Evolutionary conservation across 2,329 filamentous ascomycete genomes (phyloP).

Genomic region (Fonsecaea pedrosoi): DNA sequence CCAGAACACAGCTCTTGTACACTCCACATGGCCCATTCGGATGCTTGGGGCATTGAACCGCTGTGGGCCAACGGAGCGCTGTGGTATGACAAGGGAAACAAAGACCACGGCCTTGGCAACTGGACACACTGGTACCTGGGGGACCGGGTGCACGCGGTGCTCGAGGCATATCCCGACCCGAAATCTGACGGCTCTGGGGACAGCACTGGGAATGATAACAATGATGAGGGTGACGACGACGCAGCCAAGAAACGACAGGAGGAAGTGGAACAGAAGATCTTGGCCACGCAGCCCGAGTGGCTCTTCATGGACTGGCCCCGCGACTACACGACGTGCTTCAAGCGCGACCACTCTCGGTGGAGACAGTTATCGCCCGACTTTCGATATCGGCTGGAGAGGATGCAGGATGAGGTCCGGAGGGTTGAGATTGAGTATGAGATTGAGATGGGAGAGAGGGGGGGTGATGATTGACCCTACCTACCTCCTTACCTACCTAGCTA

Average conservation of each 20-base stretch:
- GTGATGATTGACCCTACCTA: not conserved
- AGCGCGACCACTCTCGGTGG: not conserved
- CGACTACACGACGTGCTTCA: conserved; percentile 1
- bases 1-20: not conserved
- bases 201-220: no score
- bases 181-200: not conserved
- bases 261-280: not conserved
- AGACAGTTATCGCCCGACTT: not conserved
- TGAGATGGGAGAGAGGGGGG: not conserved
- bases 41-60: not conserved
- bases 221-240: not conserved
- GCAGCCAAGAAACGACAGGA: not conserved
- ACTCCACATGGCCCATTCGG: not conserved
- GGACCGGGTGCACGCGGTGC: not conserved
- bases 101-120: not conserved
- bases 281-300: conserved; percentile 6
- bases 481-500: no score
- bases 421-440: not conserved
- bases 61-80: conserved; percentile 1
- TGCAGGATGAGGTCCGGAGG: not conserved
- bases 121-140: conserved; percentile 4
- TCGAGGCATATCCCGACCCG: not conserved
- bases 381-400: not conserved
- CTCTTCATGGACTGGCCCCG: not conserved
- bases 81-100: conserved; percentile 1